These are phyloP conservation scores for Trifolium repens DNA, from an alignment of 306 rosid species.

Conservation along the genomic window DNA sequence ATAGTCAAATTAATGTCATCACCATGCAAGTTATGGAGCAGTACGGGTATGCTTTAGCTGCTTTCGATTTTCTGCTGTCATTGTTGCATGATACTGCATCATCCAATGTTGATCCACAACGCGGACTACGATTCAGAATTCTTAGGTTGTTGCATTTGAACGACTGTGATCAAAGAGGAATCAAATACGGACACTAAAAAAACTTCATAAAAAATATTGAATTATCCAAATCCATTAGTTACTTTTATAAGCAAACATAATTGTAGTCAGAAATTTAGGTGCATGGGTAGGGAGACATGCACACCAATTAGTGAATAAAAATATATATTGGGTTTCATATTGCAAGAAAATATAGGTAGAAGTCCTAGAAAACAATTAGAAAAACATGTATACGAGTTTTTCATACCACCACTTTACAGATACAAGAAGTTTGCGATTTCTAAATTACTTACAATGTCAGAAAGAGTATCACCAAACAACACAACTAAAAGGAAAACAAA, in stretches of 20 bases:
- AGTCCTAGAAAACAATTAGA: background rate
- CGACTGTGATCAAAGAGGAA: conserved; percentile 45
- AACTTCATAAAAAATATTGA: background rate
- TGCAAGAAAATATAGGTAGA: conserved; percentile 2
- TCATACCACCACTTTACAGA: conserved; percentile 15
- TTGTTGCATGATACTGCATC: conserved; percentile 42
- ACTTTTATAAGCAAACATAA: background rate
- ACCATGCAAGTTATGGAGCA: conserved; percentile 66
- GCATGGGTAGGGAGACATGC: background rate
- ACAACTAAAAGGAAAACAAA: conserved; percentile 20
- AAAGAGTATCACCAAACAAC: background rate
- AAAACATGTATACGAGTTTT: background rate
- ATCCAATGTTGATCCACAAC: conserved; percentile 29
- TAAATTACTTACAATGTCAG: background rate
- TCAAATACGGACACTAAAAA: background rate
- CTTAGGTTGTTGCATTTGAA: conserved; percentile 49
- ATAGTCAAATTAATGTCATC: conserved; percentile 19
- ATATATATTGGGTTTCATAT: background rate
- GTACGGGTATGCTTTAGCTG: conserved; percentile 41
- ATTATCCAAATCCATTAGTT: background rate
- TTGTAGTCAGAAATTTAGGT: background rate
- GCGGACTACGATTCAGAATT: conserved; percentile 52
- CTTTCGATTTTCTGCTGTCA: conserved; percentile 44
- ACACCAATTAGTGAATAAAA: background rate
- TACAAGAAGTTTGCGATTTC: background rate